These are phyloP conservation scores for Coniochaeta prunicola DNA, from an alignment of 2,329 filamentous ascomycete species.

Conservation along the genomic window DNA sequence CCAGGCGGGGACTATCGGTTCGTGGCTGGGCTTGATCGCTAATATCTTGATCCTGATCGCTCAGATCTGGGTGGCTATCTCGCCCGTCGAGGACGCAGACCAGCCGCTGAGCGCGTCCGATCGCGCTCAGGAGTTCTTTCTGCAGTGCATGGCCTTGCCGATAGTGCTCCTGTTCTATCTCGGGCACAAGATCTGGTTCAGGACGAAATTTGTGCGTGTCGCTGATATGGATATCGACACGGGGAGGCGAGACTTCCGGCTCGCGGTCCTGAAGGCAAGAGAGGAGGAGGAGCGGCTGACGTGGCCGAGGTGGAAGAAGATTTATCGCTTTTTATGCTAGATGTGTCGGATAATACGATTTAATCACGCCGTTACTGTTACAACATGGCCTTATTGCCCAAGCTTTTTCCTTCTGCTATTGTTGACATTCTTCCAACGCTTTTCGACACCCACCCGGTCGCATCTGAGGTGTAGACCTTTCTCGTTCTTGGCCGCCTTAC, in stretches of 20 bases:
- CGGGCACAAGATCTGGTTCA: conserved; percentile 57
- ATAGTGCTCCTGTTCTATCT: conserved; percentile 47
- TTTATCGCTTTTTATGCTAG: conserved; percentile 18
- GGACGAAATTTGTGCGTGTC: conserved; percentile 47
- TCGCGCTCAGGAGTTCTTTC: conserved; percentile 39
- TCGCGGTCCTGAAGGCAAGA: conserved; percentile 16
- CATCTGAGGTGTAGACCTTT: neutral
- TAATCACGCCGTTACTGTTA: neutral
- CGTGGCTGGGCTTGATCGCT: conserved; percentile 54
- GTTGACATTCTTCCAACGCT: too few relatives aligned
- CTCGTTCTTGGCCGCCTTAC: too few relatives aligned
- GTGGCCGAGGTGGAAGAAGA: conserved; percentile 20
- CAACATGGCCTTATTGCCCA: neutral
- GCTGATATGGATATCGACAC: conserved; percentile 60
- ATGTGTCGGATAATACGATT: neutral
- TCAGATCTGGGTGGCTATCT: conserved; percentile 37
- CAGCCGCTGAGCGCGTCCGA: conserved; percentile 22
- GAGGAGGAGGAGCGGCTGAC: conserved; percentile 15
- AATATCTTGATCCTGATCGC: conserved; percentile 49
- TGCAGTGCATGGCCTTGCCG: conserved; percentile 45
- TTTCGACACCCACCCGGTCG: neutral
- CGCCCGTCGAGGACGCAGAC: conserved; percentile 15
- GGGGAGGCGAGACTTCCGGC: conserved; percentile 17
- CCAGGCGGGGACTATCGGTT: conserved; percentile 54
- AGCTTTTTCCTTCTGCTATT: neutral